A percentile compares a stretch with the other conserved stretches of the same genome.
Evolutionary conservation across 306 rosid species (phyloP).

Genomic region (Amphicarpaea edgeworthii): DNA sequence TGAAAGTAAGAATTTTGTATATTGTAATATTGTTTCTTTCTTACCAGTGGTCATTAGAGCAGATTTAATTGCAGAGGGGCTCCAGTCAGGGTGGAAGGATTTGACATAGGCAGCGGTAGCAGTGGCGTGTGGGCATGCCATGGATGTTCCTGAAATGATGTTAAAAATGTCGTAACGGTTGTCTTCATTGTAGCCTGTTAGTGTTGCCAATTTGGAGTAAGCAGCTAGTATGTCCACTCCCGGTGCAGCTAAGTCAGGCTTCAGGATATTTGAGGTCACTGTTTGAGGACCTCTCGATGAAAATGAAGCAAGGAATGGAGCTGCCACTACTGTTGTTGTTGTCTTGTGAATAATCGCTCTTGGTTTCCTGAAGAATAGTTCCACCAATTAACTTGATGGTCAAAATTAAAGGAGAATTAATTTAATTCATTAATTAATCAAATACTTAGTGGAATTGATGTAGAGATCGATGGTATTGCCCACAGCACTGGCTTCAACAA

Average conservation of each 20-base stretch:
- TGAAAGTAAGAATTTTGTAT: neutral
- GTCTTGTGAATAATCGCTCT: constrained; percentile 67
- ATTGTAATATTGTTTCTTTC: neutral
- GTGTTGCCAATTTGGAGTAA: constrained; percentile 55
- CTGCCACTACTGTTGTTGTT: constrained; percentile 37
- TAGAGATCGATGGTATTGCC: constrained; percentile 58
- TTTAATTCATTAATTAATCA: too few species aligned
- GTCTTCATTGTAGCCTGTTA: constrained; percentile 58
- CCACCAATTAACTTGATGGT: too few species aligned
- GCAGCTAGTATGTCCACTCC: constrained; percentile 86
- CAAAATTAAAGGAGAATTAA: too few species aligned
- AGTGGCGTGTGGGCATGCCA: constrained; percentile 86
- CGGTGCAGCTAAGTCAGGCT: constrained; percentile 89
- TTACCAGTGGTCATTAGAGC: constrained; percentile 93
- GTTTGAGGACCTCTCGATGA: constrained; percentile 83
- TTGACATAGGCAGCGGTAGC: constrained; percentile 84
- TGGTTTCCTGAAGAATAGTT: constrained; percentile 64
- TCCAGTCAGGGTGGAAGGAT: constrained; percentile 89
- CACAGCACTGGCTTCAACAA: constrained; percentile 42
- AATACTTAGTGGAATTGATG: constrained; percentile 84
- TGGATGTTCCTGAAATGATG: constrained; percentile 85
- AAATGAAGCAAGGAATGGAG: constrained; percentile 78
- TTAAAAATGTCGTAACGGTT: constrained; percentile 54
- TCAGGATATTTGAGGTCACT: constrained; percentile 63
- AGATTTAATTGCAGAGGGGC: constrained; percentile 93